A percentile compares a stretch with the other conserved stretches of the same genome.
Evolutionary conservation across 2,329 filamentous ascomycete species (phyloP).

Genomic region (Nemania diffusa): DNA sequence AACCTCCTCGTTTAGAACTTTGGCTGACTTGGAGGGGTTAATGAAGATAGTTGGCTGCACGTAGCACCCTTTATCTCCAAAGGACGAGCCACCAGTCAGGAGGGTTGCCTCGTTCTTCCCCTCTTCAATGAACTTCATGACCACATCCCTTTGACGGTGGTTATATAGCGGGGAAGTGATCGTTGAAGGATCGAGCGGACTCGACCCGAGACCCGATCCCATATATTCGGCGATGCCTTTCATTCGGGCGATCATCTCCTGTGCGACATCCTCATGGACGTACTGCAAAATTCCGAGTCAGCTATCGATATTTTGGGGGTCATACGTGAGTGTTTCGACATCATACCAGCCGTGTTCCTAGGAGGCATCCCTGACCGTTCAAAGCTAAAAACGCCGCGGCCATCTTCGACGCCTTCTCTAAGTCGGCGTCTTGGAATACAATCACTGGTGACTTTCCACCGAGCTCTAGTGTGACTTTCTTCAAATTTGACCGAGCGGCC

Average conservation of each 20-base stretch:
- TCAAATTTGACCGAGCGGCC: slow-evolving; percentile 71
- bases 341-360: slow-evolving; percentile 59
- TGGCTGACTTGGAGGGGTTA: slow-evolving; percentile 54
- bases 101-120: slow-evolving; percentile 52
- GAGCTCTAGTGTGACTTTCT: slow-evolving; percentile 73
- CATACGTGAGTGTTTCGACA: too few species aligned
- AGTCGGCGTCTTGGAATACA: slow-evolving; percentile 72
- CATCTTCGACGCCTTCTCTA: slow-evolving; percentile 70
- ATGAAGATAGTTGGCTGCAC: slow-evolving; percentile 59
- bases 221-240: slow-evolving; percentile 53
- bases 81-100: slow-evolving; percentile 36
- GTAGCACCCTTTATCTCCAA: slow-evolving; percentile 48
- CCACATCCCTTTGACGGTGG: slow-evolving; percentile 59
- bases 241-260: slow-evolving; percentile 69
- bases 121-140: slow-evolving; percentile 58
- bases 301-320: too few species aligned
- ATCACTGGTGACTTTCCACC: slow-evolving; percentile 75
- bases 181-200: slow-evolving; percentile 50
- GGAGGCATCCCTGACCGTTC: slow-evolving; percentile 54
- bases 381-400: slow-evolving; percentile 41
- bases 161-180: slow-evolving; percentile 62
- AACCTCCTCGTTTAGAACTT: slow-evolving; percentile 69
- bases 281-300: slow-evolving; percentile 47
- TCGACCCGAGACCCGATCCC: slow-evolving; percentile 51
- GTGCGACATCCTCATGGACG: slow-evolving; percentile 62